Evolutionary conservation across 441 rosid species (phyloP), one percentile per base, ranked within the genome.

Genomic region (Cnidoscolus chayamansa): DNA sequence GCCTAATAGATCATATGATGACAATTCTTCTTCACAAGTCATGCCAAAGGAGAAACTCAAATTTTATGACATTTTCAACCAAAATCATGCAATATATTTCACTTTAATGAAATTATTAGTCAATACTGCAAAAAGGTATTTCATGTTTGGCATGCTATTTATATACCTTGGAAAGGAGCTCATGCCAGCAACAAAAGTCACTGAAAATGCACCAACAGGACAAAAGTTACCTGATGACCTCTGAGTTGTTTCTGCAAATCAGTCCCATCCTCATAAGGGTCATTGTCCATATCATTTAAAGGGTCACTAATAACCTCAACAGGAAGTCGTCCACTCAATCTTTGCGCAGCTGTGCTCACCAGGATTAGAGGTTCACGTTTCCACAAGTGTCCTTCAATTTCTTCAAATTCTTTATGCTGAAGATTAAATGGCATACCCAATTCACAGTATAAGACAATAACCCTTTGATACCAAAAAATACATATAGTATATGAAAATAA

Each of bases 351-450:
- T 10, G 94, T 79, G 78, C 89, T 87, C 50, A 91, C 97, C 72
- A 82, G 79, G 78, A 96, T 93, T 76, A 93, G 78, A 25, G 99
- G 99, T 72, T 93, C 97, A 72, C 91, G 92, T 81, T 85, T 86
- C 74, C 84, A 85, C 77, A 90, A 85, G 59, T 89, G 91, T 72
- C 90, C 90, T 80, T 96, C 91, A 79, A 96, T 90, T 83, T 96
- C 98, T 82, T 90, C 98, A 78, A 96, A 96, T 76, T 96, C 99
- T 83, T 90, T 93, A 77, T 96, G 99, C 99, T 93, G 89, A 61
- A 82, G 76, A 81, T 31, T 67, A 25, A 80, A 67, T 31, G 64
- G 37, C 35, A 71, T 8, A 19, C 17, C 17, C 17, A 49, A 20
- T 32, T 20, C 17, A 32, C 20, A 20, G 1, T 9, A 3, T 8